A percentile compares a stretch with the other conserved stretches of the same genome.
phyloP scores from a whole-genome alignment of 2,329 filamentous ascomycete genomes.

The Fusarium equiseti region DNA sequence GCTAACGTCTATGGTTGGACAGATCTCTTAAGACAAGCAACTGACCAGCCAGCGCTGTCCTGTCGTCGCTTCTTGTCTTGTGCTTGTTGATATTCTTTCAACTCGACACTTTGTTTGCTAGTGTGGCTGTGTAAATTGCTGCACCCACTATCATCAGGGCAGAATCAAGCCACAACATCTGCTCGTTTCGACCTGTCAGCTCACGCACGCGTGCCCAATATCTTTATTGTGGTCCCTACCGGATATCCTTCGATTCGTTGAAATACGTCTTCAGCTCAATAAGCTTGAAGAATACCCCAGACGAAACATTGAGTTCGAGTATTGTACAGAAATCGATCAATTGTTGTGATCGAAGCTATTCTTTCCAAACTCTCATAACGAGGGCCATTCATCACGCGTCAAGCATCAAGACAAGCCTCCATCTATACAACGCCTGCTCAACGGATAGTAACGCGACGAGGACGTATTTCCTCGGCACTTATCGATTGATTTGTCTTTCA shows the following conservation, averaged over 20 bases:
- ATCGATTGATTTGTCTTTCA: conserved; percentile 46
- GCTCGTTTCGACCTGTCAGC: conserved; percentile 70
- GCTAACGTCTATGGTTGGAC: conserved; percentile 55
- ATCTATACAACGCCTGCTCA: conserved; percentile 25
- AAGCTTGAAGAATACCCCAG: conserved; percentile 59
- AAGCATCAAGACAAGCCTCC: conserved; percentile 13
- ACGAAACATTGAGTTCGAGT: conserved; percentile 52
- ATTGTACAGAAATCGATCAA: conserved; percentile 46
- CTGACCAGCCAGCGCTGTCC: conserved; percentile 43
- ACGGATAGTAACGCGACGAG: conserved; percentile 47
- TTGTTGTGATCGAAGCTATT: conserved; percentile 43
- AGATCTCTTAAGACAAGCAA: conserved; percentile 47
- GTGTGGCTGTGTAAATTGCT: conserved; percentile 58
- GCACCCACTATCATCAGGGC: conserved; percentile 50
- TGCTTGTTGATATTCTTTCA: conserved; percentile 20
- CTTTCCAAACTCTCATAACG: conserved; percentile 17
- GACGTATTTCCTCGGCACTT: conserved; percentile 46
- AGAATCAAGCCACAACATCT: conserved; percentile 60
- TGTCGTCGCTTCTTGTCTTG: conserved; percentile 36
- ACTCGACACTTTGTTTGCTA: conserved; percentile 46
- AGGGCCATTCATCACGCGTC: conserved; percentile 26
- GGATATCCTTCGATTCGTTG: conserved; percentile 54
- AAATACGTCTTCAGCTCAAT: conserved; percentile 52
- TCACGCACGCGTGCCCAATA: conserved; percentile 71
- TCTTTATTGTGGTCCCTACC: conserved; percentile 63